Percentiles rank a stretch among this genome's conserved stretches.
Evolutionary conservation across 2,329 filamentous ascomycete species (phyloP).

Genomic region (Xylaria sp.): DNA sequence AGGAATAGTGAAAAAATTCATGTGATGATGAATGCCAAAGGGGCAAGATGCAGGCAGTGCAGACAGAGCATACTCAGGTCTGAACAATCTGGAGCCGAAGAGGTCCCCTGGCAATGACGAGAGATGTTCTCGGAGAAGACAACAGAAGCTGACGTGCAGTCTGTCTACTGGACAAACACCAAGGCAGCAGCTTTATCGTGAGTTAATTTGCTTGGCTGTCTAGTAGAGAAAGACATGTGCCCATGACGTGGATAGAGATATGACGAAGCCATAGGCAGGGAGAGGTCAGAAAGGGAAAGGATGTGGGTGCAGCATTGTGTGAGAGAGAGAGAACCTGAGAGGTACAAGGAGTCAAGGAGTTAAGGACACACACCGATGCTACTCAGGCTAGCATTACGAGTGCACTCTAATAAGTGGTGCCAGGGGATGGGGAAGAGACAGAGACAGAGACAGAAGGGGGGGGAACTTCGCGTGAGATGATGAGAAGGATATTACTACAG

Average conservation of each 20-base stretch:
- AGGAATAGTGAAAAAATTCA: not conserved
- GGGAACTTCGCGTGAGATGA: not conserved
- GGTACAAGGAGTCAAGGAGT: not conserved
- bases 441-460: not conserved
- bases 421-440: not conserved
- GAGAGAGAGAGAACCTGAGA: not conserved
- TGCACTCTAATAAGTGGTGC: not conserved
- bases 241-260: not conserved
- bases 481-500: not conserved
- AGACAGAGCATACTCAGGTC: conserved; percentile 1
- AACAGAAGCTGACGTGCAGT: not conserved
- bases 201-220: not conserved
- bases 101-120: not conserved
- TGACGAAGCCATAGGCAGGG: not conserved
- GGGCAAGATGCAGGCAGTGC: not conserved
- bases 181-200: not conserved
- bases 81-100: conserved; percentile 7
- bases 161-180: not conserved
- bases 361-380: too few relatives aligned
- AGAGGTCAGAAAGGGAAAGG: not conserved
- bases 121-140: not conserved
- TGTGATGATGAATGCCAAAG: not conserved
- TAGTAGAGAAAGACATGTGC: not conserved
- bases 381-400: not conserved
- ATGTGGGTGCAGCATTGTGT: not conserved